phyloP scores from a whole-genome alignment of 1,284 basidiomycete species.

The Coriolopsis trogii region DNA sequence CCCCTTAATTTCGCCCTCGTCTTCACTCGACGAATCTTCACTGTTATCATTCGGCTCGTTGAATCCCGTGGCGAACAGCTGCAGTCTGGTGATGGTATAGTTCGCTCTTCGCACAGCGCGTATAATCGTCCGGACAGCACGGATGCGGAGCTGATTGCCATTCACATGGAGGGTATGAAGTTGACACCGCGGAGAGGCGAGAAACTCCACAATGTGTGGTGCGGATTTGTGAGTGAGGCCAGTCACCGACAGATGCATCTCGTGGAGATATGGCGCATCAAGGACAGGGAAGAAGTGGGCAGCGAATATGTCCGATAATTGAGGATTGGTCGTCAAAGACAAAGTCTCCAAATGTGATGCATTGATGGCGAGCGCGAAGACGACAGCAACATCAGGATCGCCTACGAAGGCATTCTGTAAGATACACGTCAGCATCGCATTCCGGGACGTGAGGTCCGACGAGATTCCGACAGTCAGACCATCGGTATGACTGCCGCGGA shows the following conservation, averaged over 20 bases:
- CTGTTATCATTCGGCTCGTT: constrained; percentile 23
- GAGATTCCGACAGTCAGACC: no score
- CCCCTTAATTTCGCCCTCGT: constrained; percentile 23
- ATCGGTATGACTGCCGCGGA: no score
- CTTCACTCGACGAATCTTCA: constrained; percentile 29
- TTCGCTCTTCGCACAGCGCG: constrained; percentile 49
- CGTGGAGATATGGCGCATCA: constrained; percentile 47
- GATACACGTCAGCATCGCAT: background rate
- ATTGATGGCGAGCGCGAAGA: constrained; percentile 52
- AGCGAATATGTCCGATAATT: constrained; percentile 52
- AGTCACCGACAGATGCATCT: constrained; percentile 58
- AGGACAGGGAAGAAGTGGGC: constrained; percentile 52
- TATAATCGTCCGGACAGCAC: constrained; percentile 48
- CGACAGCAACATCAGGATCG: constrained; percentile 35
- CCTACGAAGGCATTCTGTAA: constrained; percentile 50
- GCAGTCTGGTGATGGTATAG: constrained; percentile 51
- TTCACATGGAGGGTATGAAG: constrained; percentile 57
- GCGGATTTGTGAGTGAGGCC: constrained; percentile 51
- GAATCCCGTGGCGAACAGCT: constrained; percentile 53
- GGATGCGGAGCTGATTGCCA: constrained; percentile 55
- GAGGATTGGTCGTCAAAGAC: constrained; percentile 45
- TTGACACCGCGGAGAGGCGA: constrained; percentile 54
- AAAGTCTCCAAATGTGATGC: constrained; percentile 48
- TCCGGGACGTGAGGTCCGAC: no score
- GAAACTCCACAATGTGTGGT: constrained; percentile 48